Conservation (phyloP, 1,139 yeast species). For the Hemisphaericaspora xylanilytica region DNA sequence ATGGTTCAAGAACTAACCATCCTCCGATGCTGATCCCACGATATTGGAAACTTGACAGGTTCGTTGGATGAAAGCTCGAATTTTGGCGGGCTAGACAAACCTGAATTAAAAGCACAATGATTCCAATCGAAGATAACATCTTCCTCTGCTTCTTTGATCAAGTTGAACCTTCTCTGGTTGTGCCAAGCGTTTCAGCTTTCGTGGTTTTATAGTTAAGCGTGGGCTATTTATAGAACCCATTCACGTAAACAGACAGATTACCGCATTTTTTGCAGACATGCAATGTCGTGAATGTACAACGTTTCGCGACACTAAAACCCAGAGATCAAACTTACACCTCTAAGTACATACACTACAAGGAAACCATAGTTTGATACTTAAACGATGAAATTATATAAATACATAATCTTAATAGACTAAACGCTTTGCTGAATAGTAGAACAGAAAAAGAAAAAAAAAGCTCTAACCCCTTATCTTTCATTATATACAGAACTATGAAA, state of each 20-base stretch:
- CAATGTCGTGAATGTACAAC: no score
- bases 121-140: background rate
- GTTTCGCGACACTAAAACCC: no score
- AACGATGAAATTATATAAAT: background rate
- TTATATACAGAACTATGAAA: slow-evolving; percentile 3
- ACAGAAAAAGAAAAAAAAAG: background rate
- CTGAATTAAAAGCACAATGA: background rate
- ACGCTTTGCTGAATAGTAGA: background rate
- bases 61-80: background rate
- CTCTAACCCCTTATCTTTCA: background rate
- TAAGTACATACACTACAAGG: no score
- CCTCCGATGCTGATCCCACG: slow-evolving; percentile 63
- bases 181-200: no score
- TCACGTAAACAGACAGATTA: no score
- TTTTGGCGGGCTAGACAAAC: background rate
- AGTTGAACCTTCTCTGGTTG: no score
- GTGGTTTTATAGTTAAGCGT: no score
- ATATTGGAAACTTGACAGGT: slow-evolving; percentile 22
- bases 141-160: no score
- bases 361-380: background rate
- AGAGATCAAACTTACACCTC: background rate
- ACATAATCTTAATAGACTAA: background rate
- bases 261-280: no score
- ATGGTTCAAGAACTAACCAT: slow-evolving; percentile 66
- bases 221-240: no score